Base-by-base conservation (phyloP, 2,329 filamentous ascomycete species). In the Pseudocercospora musae region DNA sequence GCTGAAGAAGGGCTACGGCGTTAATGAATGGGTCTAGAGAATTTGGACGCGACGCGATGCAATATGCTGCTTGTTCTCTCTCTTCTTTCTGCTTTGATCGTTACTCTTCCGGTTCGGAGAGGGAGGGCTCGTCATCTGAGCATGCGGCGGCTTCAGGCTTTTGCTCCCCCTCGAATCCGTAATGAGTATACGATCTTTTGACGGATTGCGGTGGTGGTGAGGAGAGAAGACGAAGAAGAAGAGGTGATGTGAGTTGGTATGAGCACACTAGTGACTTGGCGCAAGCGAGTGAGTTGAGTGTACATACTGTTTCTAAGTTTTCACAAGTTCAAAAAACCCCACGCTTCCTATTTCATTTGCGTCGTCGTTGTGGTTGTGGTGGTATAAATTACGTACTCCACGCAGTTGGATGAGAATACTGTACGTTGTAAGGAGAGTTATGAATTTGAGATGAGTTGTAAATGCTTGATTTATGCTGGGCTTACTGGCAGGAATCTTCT, bases 1-100 rank as follows among this genome's bases (percentile, higher is more conserved):
- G 55, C 61, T 48, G 62, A 42, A 54, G 37, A 53, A 48, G 20
- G 63, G 58, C 60, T 48, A 66, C 48, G 64, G 64, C 62, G 62
- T 64, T 66, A 49, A 53, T 23, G 49, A 59, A 37, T 58, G 59
- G 61, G 44, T 63, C 58, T 60, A 57, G 61, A 40, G 37, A 40
- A 60, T 48, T 49, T 18, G 18, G 52, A 25, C 40, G 52, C 52
- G 52, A 54, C 40, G 62, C 64, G 57, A 60, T 63, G 65, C 57
- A 60, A 60, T 67, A 50, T 53, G 53, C 60, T 66, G 62, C 29
- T 58, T 44, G 49, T 42, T 46, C 44, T 58, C 2, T 9, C 33
- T 21, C 50, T 63, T 23, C 57, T 55, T 52, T 60, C 29, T 59
- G 46, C 31, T 60, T 53, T 29, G 54, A 33, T 53, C 46, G 23